Percentiles rank a stretch among this genome's conserved stretches.
phyloP scores from a whole-genome alignment of 2,329 filamentous ascomycete genomes.

The Drechslera avenae region DNA sequence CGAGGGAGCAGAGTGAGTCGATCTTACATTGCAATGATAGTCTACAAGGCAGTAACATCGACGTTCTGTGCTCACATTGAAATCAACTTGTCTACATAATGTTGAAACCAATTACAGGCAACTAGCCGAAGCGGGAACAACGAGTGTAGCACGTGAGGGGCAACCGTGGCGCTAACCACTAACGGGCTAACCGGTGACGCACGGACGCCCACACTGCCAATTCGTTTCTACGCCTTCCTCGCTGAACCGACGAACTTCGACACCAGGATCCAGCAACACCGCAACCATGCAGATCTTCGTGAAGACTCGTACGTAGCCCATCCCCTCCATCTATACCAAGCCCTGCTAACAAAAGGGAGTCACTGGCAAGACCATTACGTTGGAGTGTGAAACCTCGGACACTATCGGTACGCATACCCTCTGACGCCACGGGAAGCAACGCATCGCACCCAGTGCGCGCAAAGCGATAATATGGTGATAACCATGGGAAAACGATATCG shows the following conservation, averaged over 20 bases:
- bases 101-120: no score
- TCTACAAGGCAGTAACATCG: no score
- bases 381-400: constrained; percentile 80
- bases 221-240: constrained; percentile 22
- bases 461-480: neutral
- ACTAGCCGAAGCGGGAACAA: neutral
- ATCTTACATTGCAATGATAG: no score
- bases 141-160: constrained; percentile 17
- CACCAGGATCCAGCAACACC: constrained; percentile 36
- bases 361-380: constrained; percentile 99
- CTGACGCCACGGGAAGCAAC: constrained; percentile 16
- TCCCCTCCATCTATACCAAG: neutral
- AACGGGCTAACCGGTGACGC: constrained; percentile 19
- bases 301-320: constrained; percentile 75
- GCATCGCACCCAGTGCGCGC: constrained; percentile 15
- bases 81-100: no score
- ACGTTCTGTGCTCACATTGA: no score
- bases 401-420: constrained; percentile 67
- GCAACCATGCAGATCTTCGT: constrained; percentile 71
- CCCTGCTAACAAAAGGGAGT: constrained; percentile 18
- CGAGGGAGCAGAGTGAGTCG: no score
- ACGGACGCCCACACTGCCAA: constrained; percentile 26
- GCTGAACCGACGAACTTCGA: constrained; percentile 31
- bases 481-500: neutral
- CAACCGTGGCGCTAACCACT: constrained; percentile 4